Evolutionary conservation across 1,284 basidiomycete species (phyloP).

Genomic region (Anthracocystis setariae): DNA sequence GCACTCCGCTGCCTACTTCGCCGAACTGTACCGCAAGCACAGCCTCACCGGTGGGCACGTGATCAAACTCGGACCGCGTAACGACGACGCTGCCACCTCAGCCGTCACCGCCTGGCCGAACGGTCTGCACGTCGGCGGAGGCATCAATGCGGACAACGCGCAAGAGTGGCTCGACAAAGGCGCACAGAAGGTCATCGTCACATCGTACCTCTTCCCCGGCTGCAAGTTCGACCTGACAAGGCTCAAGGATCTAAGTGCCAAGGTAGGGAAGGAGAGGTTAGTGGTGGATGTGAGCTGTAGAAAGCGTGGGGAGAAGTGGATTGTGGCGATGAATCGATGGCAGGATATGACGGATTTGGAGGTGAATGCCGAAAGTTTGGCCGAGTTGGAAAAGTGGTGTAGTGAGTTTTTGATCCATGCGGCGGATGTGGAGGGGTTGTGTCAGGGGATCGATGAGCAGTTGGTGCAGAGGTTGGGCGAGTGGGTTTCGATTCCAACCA

Average conservation of each 20-base stretch:
- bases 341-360: constrained; percentile 94
- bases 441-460: constrained; percentile 92
- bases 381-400: constrained; percentile 44
- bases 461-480: constrained; percentile 86
- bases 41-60: constrained; percentile 87
- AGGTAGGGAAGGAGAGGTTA: constrained; percentile 83
- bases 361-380: constrained; percentile 72
- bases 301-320: constrained; percentile 80
- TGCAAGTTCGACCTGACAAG: constrained; percentile 81
- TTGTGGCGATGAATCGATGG: constrained; percentile 99
- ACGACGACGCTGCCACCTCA: constrained; percentile 84
- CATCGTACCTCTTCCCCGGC: constrained; percentile 90
- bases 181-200: constrained; percentile 96
- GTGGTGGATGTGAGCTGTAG: constrained; percentile 98
- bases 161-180: constrained; percentile 85
- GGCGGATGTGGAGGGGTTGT: constrained; percentile 96
- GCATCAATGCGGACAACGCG: constrained; percentile 85
- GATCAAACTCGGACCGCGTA: constrained; percentile 90
- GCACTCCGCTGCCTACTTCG: constrained; percentile 83
- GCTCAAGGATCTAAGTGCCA: constrained; percentile 75
- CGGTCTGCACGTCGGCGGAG: constrained; percentile 90
- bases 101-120: constrained; percentile 84
- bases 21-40: constrained; percentile 79
- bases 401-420: constrained; percentile 97
- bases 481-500: constrained; percentile 90